Percentiles rank a stretch among this genome's conserved stretches.
phyloP scores from a whole-genome alignment of 164 flowering plant genomes.

The Vitis vinifera region ASM3070453v1 NC_081815.1:1780001-1780500 shows the following conservation, averaged over 20 bases:
- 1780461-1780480: no score
- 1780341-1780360: no score
- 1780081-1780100: no score
- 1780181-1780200: neutral
- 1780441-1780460: no score
- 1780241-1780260: constrained; percentile 36
- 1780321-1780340: neutral
- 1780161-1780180: neutral
- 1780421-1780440: no score
- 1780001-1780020: no score
- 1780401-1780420: no score
- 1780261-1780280: constrained; percentile 53
- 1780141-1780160: neutral
- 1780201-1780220: neutral
- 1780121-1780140: no score
- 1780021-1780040: neutral
- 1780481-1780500: no score
- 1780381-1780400: no score
- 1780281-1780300: constrained; percentile 79
- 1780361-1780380: no score
- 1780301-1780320: constrained; percentile 33
- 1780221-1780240: constrained; percentile 47
- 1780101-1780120: no score
- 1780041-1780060: neutral
- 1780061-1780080: neutral